These are phyloP conservation scores for Suillus ampliporus DNA, from an alignment of 768 basidiomycete genomes.

Conservation along the genomic window DNA sequence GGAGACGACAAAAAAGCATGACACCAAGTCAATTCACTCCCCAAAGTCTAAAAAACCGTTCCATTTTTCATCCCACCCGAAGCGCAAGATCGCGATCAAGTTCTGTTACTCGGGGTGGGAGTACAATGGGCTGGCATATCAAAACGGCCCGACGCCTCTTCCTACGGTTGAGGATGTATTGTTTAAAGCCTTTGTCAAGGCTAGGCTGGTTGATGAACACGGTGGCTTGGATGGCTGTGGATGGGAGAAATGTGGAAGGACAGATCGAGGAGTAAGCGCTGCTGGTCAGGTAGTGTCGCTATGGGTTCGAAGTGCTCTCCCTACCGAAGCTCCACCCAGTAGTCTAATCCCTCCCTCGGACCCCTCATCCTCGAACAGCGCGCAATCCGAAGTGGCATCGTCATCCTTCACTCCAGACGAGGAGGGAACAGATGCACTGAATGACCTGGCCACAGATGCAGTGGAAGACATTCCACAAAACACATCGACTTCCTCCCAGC, in stretches of 20 bases:
- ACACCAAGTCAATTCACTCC: too few relatives aligned
- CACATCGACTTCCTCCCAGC: slow-evolving; percentile 29
- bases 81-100: slow-evolving; percentile 87
- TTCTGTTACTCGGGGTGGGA: too few relatives aligned
- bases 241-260: slow-evolving; percentile 92
- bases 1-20: slow-evolving; percentile 42
- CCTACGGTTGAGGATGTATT: slow-evolving; percentile 92
- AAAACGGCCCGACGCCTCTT: slow-evolving; percentile 68
- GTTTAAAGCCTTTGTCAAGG: slow-evolving; percentile 79
- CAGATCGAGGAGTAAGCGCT: slow-evolving; percentile 94
- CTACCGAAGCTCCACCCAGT: slow-evolving; percentile 9
- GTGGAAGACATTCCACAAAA: slow-evolving; percentile 45
- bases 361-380: too few relatives aligned
- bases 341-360: background rate
- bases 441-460: slow-evolving; percentile 38
- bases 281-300: slow-evolving; percentile 93
- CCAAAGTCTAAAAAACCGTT: slow-evolving; percentile 47
- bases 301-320: slow-evolving; percentile 81
- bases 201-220: slow-evolving; percentile 59
- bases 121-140: slow-evolving; percentile 89
- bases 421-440: slow-evolving; percentile 14
- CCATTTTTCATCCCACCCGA: slow-evolving; percentile 43
- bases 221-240: slow-evolving; percentile 84
- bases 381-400: background rate
- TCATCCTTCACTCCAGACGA: slow-evolving; percentile 14